Base-by-base conservation (phyloP, 2,329 filamentous ascomycete species). In the Aspergillus awamori region DNA sequence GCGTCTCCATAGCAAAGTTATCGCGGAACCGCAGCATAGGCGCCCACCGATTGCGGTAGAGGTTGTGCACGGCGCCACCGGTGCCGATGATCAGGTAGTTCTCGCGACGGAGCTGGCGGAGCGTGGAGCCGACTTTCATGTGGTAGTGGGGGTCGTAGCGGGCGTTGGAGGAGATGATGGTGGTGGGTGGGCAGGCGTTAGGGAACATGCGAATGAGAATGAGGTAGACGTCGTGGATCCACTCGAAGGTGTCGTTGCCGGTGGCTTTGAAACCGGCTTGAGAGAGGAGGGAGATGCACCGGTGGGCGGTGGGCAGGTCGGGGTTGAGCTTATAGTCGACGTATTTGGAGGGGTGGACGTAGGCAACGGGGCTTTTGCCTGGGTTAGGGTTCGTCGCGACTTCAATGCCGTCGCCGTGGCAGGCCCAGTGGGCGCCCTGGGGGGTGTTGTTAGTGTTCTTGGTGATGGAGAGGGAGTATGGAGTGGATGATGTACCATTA, bases 141-240 rank as follows among this genome's bases (percentile, higher is more conserved):
- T 87, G 84, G 67, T 80, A 82, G 65, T 85, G 82, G 0, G 84
- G 83, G 63, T 86, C 83, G 68, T 83, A 86, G 8, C 82, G 76
- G 10, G 60, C 60, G 54, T 64, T 64, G 76, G 83, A 81, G 39
- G 78, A 82, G 59, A 86, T 74, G 57, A 89, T 79, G 2, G 86
- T 88, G 0, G 87, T 89, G 0, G 88, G 88, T 1, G 88, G 88
- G 67, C 86, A 89, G n/a, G 77, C 79, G 2, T 69, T 65, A 0
- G 87, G 88, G 65, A 90, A 90, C 87, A 91, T 90, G 57, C 87
- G 81, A 70, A 90, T 88, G 8, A 90, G 77, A 59, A 90, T 84
- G 3, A 90, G 81, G 69, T 86, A 90, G 0, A 86, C 89, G 73
- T 91, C 88, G 77, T 91, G 87, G 70, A 90, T 90, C 88, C 87